A percentile compares a stretch with the other conserved stretches of the same genome.
Conservation (phyloP, 1,284 basidiomycete genomes). For the Sporisorium reilianum region DNA sequence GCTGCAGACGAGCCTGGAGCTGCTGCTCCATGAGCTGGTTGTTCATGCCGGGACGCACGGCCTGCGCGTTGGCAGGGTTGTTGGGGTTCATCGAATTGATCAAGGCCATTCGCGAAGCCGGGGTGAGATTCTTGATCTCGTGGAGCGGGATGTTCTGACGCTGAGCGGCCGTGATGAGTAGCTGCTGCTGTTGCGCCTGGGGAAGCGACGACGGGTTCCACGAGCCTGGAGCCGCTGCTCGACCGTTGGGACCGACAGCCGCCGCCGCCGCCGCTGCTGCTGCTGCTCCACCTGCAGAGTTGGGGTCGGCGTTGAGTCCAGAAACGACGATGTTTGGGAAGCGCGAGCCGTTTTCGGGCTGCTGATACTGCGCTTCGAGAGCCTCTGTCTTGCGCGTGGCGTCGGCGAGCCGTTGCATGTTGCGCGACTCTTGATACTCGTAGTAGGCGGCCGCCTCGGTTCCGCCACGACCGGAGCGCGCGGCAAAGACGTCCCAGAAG, state of each 20-base stretch:
- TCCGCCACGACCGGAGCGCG: constrained; percentile 58
- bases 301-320: constrained; percentile 26
- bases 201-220: constrained; percentile 55
- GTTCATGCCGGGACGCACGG: constrained; percentile 44
- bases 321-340: constrained; percentile 55
- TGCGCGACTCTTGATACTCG: constrained; percentile 60
- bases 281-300: constrained; percentile 6
- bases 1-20: constrained; percentile 56
- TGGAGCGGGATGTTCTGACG: constrained; percentile 62
- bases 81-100: constrained; percentile 59
- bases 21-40: constrained; percentile 53
- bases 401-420: constrained; percentile 51
- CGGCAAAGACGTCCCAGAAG: constrained; percentile 68
- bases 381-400: constrained; percentile 48
- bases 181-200: constrained; percentile 62
- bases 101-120: constrained; percentile 55
- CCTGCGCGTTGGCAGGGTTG: constrained; percentile 48
- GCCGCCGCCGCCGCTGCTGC: constrained; percentile 9
- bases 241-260: constrained; percentile 26
- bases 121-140: constrained; percentile 64
- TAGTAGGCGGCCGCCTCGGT: constrained; percentile 59
- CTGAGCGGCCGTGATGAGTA: constrained; percentile 61
- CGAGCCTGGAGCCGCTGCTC: constrained; percentile 22
- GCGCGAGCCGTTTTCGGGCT: constrained; percentile 35
- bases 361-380: constrained; percentile 45